phyloP scores from a whole-genome alignment of 2,329 filamentous ascomycete species.

The Pseudogymnoascus sp. region DNA sequence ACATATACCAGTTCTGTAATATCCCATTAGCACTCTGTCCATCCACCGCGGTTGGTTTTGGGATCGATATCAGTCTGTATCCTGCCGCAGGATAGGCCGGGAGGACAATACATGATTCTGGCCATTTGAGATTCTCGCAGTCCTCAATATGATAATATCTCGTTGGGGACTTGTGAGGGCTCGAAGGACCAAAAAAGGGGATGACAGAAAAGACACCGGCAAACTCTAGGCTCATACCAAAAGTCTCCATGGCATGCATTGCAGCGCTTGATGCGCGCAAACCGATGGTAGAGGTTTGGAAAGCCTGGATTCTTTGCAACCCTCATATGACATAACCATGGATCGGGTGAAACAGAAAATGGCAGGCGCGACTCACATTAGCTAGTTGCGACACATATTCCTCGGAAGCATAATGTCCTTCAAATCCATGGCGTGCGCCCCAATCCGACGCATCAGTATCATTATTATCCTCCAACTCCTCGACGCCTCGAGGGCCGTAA shows the following conservation, averaged over 20 bases:
- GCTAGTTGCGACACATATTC: conserved; percentile 61
- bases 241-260: background rate
- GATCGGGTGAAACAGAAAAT: conserved; percentile 6
- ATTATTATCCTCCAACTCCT: conserved; percentile 21
- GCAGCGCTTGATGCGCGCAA: conserved; percentile 7
- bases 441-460: conserved; percentile 25
- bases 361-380: conserved; percentile 40
- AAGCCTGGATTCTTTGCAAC: background rate
- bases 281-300: background rate
- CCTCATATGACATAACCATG: conserved; percentile 3
- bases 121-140: background rate
- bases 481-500: conserved; percentile 32
- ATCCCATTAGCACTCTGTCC: conserved; percentile 16
- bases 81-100: background rate
- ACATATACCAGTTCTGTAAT: conserved; percentile 93
- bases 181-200: background rate
- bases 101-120: background rate
- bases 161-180: background rate
- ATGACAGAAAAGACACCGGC: background rate
- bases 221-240: background rate
- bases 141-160: background rate
- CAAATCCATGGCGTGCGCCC: conserved; percentile 57
- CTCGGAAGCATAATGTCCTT: conserved; percentile 61
- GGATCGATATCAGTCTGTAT: background rate
- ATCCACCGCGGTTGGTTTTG: background rate